Conservation (phyloP, 2,329 filamentous ascomycete genomes). For the Fusarium nelsonii region DNA sequence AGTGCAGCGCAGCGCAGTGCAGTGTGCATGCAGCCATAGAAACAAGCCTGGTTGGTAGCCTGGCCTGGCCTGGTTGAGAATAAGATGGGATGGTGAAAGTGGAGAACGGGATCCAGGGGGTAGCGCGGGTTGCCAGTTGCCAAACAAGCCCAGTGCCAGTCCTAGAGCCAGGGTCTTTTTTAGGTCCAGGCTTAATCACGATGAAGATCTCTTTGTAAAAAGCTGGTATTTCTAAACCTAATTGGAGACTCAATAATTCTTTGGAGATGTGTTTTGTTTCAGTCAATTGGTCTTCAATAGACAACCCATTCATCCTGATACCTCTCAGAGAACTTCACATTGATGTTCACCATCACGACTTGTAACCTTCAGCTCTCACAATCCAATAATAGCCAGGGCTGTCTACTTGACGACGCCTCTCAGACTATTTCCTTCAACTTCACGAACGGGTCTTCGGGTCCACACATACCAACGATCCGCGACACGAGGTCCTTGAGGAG, state of each 20-base stretch:
- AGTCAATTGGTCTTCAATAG: background rate
- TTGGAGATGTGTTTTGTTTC: background rate
- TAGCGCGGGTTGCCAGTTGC: slow-evolving; percentile 5
- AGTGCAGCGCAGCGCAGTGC: too few relatives aligned
- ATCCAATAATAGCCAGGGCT: background rate
- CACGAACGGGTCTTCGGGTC: background rate
- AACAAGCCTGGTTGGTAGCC: slow-evolving; percentile 1
- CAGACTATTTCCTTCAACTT: background rate
- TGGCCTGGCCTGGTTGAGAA: slow-evolving; percentile 1
- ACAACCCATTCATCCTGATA: background rate
- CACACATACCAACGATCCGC: slow-evolving; percentile 42
- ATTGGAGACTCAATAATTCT: background rate
- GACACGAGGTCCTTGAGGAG: slow-evolving; percentile 44
- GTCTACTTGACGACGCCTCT: slow-evolving; percentile 13
- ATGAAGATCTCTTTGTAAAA: slow-evolving; percentile 33
- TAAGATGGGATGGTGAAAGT: slow-evolving; percentile 21
- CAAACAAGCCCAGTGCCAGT: background rate
- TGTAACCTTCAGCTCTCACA: background rate
- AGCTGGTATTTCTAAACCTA: slow-evolving; percentile 12
- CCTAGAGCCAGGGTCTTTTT: slow-evolving; percentile 15
- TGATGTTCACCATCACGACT: background rate
- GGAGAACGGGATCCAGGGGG: slow-evolving; percentile 29
- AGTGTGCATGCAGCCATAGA: slow-evolving; percentile 28
- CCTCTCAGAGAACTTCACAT: too few relatives aligned
- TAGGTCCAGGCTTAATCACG: slow-evolving; percentile 13